A percentile compares a stretch with the other conserved stretches of the same genome.
Conservation (phyloP, 1,284 basidiomycete species). For the Austroboletus novae-zelandiae region DNA sequence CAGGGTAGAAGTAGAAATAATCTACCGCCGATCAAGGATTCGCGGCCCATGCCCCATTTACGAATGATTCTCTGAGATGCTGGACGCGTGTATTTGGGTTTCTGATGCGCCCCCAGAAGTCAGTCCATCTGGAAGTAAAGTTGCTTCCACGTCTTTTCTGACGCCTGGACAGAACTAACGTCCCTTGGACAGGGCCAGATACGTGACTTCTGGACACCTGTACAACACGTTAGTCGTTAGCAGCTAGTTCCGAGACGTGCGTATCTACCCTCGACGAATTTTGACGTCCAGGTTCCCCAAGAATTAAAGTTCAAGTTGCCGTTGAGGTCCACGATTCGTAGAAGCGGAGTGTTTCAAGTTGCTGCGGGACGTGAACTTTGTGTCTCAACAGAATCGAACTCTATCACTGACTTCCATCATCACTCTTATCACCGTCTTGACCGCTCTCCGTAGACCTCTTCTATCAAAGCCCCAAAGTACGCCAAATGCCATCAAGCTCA, state of each 20-base stretch:
- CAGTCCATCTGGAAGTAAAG: not conserved
- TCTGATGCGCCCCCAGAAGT: constrained; percentile 1
- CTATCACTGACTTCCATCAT: no score
- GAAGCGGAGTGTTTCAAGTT: constrained; percentile 12
- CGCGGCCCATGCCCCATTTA: not conserved
- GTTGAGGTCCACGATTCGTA: not conserved
- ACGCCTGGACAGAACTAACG: no score
- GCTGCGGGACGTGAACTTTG: constrained; percentile 16
- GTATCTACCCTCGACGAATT: not conserved
- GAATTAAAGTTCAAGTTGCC: not conserved
- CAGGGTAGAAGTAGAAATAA: not conserved
- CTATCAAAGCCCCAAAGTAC: no score
- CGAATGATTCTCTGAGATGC: not conserved
- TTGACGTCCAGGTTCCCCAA: not conserved
- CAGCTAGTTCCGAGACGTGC: not conserved
- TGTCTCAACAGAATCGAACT: not conserved
- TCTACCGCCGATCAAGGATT: constrained; percentile 19
- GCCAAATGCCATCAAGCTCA: no score
- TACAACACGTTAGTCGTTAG: not conserved
- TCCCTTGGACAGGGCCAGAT: not conserved
- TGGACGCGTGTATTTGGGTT: not conserved
- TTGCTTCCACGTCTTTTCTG: no score
- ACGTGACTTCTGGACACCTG: not conserved
- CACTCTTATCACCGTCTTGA: not conserved
- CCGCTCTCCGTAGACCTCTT: not conserved